Percentiles rank a stretch among this genome's conserved stretches.
Conservation (phyloP, 768 basidiomycete species). For the Naematelia encephala region DNA sequence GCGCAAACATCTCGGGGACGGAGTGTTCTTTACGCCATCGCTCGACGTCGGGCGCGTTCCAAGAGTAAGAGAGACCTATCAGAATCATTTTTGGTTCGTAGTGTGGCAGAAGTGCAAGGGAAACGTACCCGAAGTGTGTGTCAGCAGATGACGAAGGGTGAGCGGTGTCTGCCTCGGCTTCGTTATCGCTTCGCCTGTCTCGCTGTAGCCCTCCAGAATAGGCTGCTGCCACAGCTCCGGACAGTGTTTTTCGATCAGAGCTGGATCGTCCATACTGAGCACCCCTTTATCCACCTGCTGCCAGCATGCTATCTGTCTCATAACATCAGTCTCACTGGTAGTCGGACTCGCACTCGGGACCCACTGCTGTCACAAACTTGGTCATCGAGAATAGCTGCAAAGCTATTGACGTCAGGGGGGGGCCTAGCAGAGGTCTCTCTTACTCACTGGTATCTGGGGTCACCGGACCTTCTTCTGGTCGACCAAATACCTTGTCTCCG, state of each 20-base stretch:
- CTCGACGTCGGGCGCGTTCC: not conserved
- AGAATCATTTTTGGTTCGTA: not conserved
- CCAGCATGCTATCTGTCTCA: not conserved
- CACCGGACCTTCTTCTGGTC: constrained; percentile 1
- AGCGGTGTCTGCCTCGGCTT: not conserved
- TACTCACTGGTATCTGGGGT: constrained; percentile 5
- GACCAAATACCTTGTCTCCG: constrained; percentile 2
- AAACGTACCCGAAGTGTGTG: constrained; percentile 5
- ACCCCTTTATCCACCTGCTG: constrained; percentile 3
- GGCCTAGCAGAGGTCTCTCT: not conserved
- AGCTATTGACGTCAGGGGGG: not conserved
- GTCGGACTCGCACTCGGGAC: not conserved
- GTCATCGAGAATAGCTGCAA: constrained; percentile 5
- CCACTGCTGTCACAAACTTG: constrained; percentile 4
- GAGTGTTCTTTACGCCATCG: constrained; percentile 1
- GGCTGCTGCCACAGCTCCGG: not conserved
- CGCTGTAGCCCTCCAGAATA: constrained; percentile 1
- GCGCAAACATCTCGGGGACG: not conserved
- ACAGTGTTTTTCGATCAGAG: not conserved
- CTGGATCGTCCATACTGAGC: not conserved
- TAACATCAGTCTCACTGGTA: not conserved
- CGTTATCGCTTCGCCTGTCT: not conserved
- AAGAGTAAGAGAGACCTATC: not conserved
- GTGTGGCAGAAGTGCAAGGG: not conserved
- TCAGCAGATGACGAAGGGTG: not conserved